These are phyloP conservation scores for Heterobasidion occidentale DNA, from an alignment of 1,284 basidiomycete genomes.

Conservation along the genomic window DNA sequence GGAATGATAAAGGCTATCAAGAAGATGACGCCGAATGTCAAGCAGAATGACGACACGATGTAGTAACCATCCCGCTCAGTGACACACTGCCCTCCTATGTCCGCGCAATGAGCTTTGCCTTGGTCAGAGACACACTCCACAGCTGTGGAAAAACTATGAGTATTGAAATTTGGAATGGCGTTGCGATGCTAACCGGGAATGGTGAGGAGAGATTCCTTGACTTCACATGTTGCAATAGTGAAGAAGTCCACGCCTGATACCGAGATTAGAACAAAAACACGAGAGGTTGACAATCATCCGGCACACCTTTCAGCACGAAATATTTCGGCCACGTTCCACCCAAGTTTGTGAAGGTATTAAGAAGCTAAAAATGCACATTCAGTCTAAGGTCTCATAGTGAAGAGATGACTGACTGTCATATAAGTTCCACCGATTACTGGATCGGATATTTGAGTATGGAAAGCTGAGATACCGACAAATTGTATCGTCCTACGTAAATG, in stretches of 20 bases:
- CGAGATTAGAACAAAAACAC: slow-evolving; percentile 6
- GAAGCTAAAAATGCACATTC: slow-evolving; percentile 41
- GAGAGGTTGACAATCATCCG: neutral
- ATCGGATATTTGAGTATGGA: slow-evolving; percentile 96
- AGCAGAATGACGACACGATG: slow-evolving; percentile 74
- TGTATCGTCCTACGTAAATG: slow-evolving; percentile 73
- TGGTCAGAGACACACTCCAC: slow-evolving; percentile 86
- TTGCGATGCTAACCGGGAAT: slow-evolving; percentile 50
- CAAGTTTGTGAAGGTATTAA: slow-evolving; percentile 96
- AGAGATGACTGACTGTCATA: slow-evolving; percentile 71
- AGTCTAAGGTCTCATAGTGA: slow-evolving; percentile 1
- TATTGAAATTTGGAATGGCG: neutral
- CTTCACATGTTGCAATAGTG: slow-evolving; percentile 74
- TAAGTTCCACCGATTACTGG: slow-evolving; percentile 97
- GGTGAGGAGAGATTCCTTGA: slow-evolving; percentile 48
- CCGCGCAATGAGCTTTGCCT: slow-evolving; percentile 75
- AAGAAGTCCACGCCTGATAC: slow-evolving; percentile 75
- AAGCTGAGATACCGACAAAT: slow-evolving; percentile 97
- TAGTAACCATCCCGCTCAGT: slow-evolving; percentile 93
- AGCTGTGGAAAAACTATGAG: slow-evolving; percentile 29
- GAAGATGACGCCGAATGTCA: slow-evolving; percentile 66
- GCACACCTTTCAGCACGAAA: slow-evolving; percentile 79
- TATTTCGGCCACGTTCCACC: slow-evolving; percentile 98
- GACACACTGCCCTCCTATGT: slow-evolving; percentile 74
- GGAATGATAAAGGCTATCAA: slow-evolving; percentile 79